Evolutionary conservation across 305 asterid species (phyloP).

Genomic region (Solanum aculeatissimum): DNA sequence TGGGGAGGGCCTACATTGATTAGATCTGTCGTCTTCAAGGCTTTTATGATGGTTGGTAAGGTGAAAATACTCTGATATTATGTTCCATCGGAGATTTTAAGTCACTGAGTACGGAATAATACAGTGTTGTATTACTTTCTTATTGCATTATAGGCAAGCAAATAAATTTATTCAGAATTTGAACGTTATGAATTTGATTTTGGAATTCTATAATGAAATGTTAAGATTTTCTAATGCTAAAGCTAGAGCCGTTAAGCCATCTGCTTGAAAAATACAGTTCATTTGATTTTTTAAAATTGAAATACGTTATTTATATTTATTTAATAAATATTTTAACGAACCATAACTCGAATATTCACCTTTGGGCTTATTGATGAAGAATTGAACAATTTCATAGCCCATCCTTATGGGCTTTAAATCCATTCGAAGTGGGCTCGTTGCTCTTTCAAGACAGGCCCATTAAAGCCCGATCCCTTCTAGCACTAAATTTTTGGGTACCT

Average conservation of each 20-base stretch:
- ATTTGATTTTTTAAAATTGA: neutral
- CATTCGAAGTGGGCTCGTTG: neutral
- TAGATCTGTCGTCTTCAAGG: constrained; percentile 6
- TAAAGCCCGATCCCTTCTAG: neutral
- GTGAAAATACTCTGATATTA: neutral
- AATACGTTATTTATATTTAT: neutral
- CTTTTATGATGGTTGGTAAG: constrained; percentile 12
- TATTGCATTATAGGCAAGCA: neutral
- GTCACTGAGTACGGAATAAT: neutral
- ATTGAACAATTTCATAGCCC: neutral
- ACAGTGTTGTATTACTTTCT: neutral
- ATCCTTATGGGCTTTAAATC: neutral
- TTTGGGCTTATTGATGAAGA: neutral
- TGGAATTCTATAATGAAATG: no score
- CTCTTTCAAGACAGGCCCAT: neutral
- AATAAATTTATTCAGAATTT: neutral
- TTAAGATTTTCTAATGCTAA: no score
- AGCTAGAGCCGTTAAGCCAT: no score
- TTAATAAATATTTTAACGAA: neutral
- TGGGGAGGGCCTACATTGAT: constrained; percentile 10
- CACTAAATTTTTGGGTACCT: neutral
- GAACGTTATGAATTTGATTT: neutral
- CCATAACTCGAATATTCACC: neutral
- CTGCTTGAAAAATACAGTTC: no score
- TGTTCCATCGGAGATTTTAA: neutral